Conservation (phyloP, 352 stramenopile species). For the Thraustochytrium striatum region DNA sequence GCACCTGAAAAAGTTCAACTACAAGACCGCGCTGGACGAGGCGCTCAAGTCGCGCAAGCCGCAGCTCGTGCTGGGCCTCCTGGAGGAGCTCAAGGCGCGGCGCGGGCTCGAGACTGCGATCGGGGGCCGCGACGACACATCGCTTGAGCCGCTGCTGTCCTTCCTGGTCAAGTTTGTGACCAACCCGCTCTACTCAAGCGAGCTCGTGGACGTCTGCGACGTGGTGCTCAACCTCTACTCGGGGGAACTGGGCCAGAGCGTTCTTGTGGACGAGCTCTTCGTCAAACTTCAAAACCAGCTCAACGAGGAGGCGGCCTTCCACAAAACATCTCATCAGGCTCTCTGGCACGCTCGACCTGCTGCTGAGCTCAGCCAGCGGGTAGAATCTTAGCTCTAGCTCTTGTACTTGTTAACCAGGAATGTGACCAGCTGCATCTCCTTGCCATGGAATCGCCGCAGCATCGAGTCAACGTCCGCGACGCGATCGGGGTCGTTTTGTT, state of each 20-base stretch:
- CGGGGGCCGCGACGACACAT: conserved; percentile 83
- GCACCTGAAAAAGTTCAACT: conserved; percentile 88
- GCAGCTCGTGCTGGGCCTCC: conserved; percentile 81
- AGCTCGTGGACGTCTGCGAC: conserved; percentile 85
- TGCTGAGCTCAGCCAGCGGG: conserved; percentile 61
- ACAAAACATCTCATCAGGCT: conserved; percentile 75
- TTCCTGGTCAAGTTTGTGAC: conserved; percentile 91
- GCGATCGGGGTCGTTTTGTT: conserved; percentile 2
- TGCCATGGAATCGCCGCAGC: conserved; percentile 18
- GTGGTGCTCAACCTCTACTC: conserved; percentile 87
- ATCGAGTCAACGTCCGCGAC: conserved; percentile 16
- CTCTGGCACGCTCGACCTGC: conserved; percentile 78
- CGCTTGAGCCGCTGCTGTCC: conserved; percentile 84
- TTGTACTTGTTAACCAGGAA: conserved; percentile 44
- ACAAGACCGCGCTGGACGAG: conserved; percentile 89
- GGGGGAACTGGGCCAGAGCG: conserved; percentile 75
- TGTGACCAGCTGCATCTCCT: conserved; percentile 34
- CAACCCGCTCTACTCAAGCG: conserved; percentile 82
- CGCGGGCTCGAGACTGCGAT: conserved; percentile 81
- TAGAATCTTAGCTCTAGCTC: background rate
- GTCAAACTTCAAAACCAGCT: conserved; percentile 80
- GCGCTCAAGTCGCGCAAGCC: conserved; percentile 82
- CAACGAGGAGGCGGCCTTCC: conserved; percentile 71
- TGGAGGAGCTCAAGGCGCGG: conserved; percentile 87
- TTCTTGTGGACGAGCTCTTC: conserved; percentile 86